phyloP scores from a whole-genome alignment of 2,329 filamentous ascomycete species.

The Thielaviopsis ethacetica region DNA sequence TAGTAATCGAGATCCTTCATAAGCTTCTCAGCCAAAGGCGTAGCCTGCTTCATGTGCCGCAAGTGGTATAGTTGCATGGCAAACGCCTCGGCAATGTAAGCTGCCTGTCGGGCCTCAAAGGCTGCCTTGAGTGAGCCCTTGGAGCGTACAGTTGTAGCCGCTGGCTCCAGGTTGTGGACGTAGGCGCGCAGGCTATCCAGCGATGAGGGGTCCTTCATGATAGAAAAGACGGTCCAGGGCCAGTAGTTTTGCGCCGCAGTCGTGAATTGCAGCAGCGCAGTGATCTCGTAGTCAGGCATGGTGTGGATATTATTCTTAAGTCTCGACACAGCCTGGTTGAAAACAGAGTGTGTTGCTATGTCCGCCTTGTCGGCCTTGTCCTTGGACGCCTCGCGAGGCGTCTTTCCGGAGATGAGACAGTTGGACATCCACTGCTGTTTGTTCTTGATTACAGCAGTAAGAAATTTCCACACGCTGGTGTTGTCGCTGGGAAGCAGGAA shows the following conservation, averaged over 20 bases:
- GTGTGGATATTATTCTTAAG: conserved; percentile 45
- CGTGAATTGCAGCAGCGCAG: conserved; percentile 74
- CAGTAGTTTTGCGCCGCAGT: conserved; percentile 82
- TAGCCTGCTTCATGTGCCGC: conserved; percentile 55
- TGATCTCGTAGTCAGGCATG: conserved; percentile 46
- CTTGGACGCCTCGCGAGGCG: conserved; percentile 48
- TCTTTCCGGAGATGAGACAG: conserved; percentile 75
- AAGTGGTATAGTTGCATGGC: conserved; percentile 82
- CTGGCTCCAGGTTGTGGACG: conserved; percentile 40
- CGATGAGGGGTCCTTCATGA: conserved; percentile 59
- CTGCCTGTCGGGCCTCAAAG: conserved; percentile 54
- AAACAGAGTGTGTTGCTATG: conserved; percentile 42
- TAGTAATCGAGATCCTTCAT: conserved; percentile 66
- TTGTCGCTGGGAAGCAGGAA: conserved; percentile 49
- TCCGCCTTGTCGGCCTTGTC: conserved; percentile 22
- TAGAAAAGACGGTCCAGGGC: conserved; percentile 78
- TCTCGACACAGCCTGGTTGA: conserved; percentile 56
- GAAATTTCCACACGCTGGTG: conserved; percentile 63
- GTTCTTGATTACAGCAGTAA: conserved; percentile 72
- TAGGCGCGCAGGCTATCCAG: conserved; percentile 57
- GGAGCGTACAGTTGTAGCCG: conserved; percentile 34
- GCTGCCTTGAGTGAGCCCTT: conserved; percentile 37
- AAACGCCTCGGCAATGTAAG: conserved; percentile 72
- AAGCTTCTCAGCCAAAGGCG: conserved; percentile 51
- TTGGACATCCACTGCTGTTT: conserved; percentile 94